Evolutionary conservation across 495 filamentous ascomycete genomes (phyloP).

Genomic region (Penicillium alfredii): DNA sequence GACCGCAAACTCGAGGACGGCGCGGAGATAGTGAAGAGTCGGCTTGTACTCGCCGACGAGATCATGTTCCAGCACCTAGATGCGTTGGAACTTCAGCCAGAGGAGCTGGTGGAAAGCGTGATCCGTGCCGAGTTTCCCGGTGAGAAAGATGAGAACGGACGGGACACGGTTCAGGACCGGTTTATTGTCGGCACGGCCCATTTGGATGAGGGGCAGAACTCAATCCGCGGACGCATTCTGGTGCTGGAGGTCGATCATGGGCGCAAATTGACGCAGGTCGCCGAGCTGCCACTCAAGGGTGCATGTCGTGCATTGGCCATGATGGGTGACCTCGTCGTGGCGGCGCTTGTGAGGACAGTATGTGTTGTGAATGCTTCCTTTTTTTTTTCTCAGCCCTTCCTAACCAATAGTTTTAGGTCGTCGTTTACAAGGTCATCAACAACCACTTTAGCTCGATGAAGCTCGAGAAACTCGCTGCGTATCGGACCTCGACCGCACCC

Average conservation of each 20-base stretch:
- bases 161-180: constrained; percentile 50
- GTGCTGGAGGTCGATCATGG: constrained; percentile 76
- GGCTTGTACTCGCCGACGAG: constrained; percentile 58
- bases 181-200: constrained; percentile 87
- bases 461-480: constrained; percentile 64
- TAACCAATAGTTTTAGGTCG: constrained; percentile 32
- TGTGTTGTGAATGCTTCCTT: constrained; percentile 10
- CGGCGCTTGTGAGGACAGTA: constrained; percentile 81
- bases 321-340: constrained; percentile 72
- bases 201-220: constrained; percentile 52
- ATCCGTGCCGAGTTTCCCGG: constrained; percentile 69
- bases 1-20: constrained; percentile 52
- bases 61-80: constrained; percentile 51
- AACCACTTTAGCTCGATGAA: constrained; percentile 39
- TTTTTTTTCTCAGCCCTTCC: constrained; percentile 5
- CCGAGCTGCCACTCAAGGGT: constrained; percentile 60
- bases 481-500: constrained; percentile 77
- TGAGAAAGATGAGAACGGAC: constrained; percentile 47
- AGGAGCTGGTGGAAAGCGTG: constrained; percentile 81
- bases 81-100: constrained; percentile 44
- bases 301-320: constrained; percentile 73
- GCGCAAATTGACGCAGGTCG: constrained; percentile 60
- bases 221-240: constrained; percentile 68
- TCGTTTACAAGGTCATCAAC: constrained; percentile 52
- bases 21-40: constrained; percentile 52